Percentiles rank a stretch among this genome's conserved stretches.
phyloP scores from a whole-genome alignment of 2,329 filamentous ascomycete species.

The Aspergillus ochraceoroseus region DNA sequence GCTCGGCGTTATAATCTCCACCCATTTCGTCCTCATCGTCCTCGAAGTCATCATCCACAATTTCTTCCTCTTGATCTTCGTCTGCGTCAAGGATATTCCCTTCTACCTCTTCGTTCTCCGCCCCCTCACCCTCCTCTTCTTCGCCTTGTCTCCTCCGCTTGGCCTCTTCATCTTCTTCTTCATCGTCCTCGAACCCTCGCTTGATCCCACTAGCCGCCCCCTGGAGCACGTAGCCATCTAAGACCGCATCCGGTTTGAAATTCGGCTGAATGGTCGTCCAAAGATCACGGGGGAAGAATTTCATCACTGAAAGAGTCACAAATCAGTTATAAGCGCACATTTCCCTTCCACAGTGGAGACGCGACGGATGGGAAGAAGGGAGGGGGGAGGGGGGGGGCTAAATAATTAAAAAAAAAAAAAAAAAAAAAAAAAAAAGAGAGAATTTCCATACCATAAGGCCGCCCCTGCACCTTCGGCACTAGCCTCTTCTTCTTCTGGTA shows the following conservation, averaged over 20 bases:
- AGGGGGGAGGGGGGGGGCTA: no score
- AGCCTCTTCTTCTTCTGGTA: constrained; percentile 54
- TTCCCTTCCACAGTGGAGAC: no score
- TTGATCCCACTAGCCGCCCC: constrained; percentile 25
- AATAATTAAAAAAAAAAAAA: no score
- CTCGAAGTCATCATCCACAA: constrained; percentile 56
- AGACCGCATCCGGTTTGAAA: constrained; percentile 35
- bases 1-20: constrained; percentile 60
- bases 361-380: no score
- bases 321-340: constrained; percentile 1
- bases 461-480: constrained; percentile 51
- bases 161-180: constrained; percentile 36
- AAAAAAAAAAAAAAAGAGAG: neutral
- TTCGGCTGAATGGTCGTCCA: constrained; percentile 51
- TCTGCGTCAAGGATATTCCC: constrained; percentile 40
- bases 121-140: constrained; percentile 30
- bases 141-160: constrained; percentile 36
- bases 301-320: constrained; percentile 42
- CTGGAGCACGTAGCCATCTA: constrained; percentile 28
- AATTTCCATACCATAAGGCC: constrained; percentile 53
- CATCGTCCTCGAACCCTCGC: constrained; percentile 45
- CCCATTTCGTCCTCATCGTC: constrained; percentile 56
- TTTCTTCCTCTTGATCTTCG: constrained; percentile 49
- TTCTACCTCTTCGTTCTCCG: constrained; percentile 41
- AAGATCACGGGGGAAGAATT: constrained; percentile 57